Conservation (phyloP, 441 rosid species). For the Lepidium campestre region DNA sequence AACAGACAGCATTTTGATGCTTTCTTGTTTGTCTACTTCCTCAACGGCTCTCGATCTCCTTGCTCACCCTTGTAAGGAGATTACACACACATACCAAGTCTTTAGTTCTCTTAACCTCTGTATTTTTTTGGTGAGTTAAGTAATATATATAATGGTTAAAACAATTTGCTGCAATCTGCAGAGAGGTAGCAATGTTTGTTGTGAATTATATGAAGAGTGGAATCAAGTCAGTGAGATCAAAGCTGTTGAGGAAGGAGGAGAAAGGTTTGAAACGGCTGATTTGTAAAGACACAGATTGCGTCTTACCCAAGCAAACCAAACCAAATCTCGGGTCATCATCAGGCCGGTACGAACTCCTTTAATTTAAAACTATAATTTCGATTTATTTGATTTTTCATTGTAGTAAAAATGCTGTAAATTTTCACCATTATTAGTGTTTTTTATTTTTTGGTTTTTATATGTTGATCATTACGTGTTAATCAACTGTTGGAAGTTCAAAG, state of each 20-base stretch:
- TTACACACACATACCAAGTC: not conserved
- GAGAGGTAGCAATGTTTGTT: constrained; percentile 44
- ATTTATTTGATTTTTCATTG: not conserved
- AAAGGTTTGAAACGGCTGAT: constrained; percentile 47
- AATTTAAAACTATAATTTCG: not conserved
- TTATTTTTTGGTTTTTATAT: not conserved
- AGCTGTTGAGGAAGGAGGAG: constrained; percentile 42
- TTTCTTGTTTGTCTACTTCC: constrained; percentile 72
- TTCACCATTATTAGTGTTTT: not conserved
- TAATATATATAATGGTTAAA: not conserved
- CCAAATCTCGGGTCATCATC: constrained; percentile 33
- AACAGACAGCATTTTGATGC: constrained; percentile 78
- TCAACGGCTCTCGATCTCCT: constrained; percentile 73
- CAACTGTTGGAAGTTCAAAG: not conserved
- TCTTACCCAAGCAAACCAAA: constrained; percentile 45
- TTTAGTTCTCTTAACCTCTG: not conserved
- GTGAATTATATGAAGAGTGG: constrained; percentile 55
- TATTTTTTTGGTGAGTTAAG: not conserved
- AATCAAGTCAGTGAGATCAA: constrained; percentile 46
- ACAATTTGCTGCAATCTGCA: constrained; percentile 29
- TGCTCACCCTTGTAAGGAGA: constrained; percentile 82
- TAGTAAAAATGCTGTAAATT: not conserved
- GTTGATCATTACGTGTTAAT: not conserved
- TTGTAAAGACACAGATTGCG: constrained; percentile 55
- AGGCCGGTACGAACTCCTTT: constrained; percentile 40